Conservation (phyloP, 345 rosid genomes). For the Aethionema arabicum region DNA sequence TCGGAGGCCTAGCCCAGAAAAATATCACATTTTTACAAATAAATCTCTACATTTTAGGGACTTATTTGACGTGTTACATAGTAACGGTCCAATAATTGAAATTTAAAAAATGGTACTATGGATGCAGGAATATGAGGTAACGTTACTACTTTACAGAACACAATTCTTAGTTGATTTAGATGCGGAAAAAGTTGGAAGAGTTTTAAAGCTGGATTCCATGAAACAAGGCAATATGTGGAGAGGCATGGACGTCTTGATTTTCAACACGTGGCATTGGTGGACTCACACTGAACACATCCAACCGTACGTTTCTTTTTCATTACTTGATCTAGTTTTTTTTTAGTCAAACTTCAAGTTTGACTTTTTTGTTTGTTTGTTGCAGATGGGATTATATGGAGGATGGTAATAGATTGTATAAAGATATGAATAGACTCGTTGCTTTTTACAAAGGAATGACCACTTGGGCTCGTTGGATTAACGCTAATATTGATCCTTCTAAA, state of each 20-base stretch:
- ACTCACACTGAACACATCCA: conserved; percentile 66
- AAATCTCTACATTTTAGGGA: too few relatives aligned
- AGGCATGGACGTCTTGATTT: conserved; percentile 86
- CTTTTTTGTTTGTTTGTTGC: conserved; percentile 25
- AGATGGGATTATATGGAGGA: conserved; percentile 86
- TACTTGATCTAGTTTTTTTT: neutral
- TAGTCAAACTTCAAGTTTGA: neutral
- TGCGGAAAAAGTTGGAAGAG: conserved; percentile 43
- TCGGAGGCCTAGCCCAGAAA: too few relatives aligned
- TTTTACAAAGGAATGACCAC: conserved; percentile 83
- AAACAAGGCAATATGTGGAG: conserved; percentile 61
- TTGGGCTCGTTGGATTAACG: conserved; percentile 93
- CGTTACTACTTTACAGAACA: conserved; percentile 55
- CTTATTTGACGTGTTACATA: too few relatives aligned
- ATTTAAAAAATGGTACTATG: conserved; percentile 8
- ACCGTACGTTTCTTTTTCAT: conserved; percentile 47
- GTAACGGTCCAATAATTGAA: too few relatives aligned
- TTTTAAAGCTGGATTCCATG: conserved; percentile 75
- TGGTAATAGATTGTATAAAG: conserved; percentile 55
- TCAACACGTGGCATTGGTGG: conserved; percentile 99
- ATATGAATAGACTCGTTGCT: conserved; percentile 83
- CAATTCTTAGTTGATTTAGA: conserved; percentile 68
- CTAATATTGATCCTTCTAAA: conserved; percentile 53
- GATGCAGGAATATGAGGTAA: conserved; percentile 61
- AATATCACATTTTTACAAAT: too few relatives aligned